Evolutionary conservation across 805 yeast genomes (phyloP).

Genomic region (Ogataea ganodermae): DNA sequence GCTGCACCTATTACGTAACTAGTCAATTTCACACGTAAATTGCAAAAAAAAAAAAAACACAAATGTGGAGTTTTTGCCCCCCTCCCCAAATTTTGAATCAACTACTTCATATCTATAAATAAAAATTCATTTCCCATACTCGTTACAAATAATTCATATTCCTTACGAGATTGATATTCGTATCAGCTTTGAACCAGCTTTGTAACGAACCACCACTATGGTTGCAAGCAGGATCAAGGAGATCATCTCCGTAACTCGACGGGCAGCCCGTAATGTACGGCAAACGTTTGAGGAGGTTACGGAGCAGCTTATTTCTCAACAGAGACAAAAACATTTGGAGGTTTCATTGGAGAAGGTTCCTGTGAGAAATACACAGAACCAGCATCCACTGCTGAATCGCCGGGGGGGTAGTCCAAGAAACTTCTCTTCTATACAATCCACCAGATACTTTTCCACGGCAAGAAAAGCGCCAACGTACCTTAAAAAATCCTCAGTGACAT

Average conservation of each 20-base stretch:
- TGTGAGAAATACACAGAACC: slow-evolving; percentile 32
- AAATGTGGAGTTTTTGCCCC: not conserved
- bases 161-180: not conserved
- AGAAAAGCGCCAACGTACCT: slow-evolving; percentile 12
- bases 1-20: not conserved
- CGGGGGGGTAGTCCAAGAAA: slow-evolving; percentile 23
- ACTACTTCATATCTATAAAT: not conserved
- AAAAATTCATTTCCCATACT: not conserved
- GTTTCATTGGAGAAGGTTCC: slow-evolving; percentile 41
- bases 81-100: not conserved
- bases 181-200: not conserved
- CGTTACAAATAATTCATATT: not conserved
- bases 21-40: not conserved
- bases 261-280: slow-evolving; percentile 48
- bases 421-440: slow-evolving; percentile 28
- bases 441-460: slow-evolving; percentile 18
- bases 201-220: slow-evolving; percentile 22
- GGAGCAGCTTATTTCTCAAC: slow-evolving; percentile 34
- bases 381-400: slow-evolving; percentile 26
- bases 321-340: slow-evolving; percentile 34
- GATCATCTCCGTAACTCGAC: slow-evolving; percentile 46
- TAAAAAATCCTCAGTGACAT: slow-evolving; percentile 17
- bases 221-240: slow-evolving; percentile 42
- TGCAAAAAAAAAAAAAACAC: not conserved
- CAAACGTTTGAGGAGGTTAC: slow-evolving; percentile 51